These are phyloP conservation scores for Penicillium griseofulvum DNA, from an alignment of 2,329 filamentous ascomycete genomes.

Conservation along the genomic window DNA sequence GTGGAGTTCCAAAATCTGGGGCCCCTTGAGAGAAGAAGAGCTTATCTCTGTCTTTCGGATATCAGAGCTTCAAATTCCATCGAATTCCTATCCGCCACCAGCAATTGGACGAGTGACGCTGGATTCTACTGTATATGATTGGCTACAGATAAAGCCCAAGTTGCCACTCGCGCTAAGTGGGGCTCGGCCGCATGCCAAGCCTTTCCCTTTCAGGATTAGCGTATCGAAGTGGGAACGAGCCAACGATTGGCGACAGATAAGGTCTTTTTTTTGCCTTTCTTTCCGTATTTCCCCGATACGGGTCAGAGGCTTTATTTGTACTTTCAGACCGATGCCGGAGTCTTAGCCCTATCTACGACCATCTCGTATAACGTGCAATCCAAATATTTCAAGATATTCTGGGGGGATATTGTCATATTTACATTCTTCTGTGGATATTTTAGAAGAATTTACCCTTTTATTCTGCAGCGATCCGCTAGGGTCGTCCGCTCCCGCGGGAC, in stretches of 20 bases:
- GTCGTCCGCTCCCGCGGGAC: background rate
- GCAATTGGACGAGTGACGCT: constrained; percentile 16
- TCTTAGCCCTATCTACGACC: background rate
- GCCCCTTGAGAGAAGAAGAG: background rate
- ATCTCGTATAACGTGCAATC: too few species aligned
- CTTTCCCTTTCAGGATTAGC: background rate
- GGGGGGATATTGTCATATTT: too few species aligned
- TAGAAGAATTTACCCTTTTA: too few species aligned
- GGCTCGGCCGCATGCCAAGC: background rate
- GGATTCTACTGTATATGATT: background rate
- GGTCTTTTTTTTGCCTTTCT: background rate
- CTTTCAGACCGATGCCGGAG: background rate
- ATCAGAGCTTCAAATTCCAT: background rate
- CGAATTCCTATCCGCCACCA: constrained; percentile 9
- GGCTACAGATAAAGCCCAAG: constrained; percentile 12
- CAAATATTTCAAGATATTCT: too few species aligned
- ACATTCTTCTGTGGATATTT: background rate
- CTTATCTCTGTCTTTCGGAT: background rate
- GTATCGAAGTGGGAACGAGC: background rate
- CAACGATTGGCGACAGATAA: constrained; percentile 12
- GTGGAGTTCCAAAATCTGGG: background rate
- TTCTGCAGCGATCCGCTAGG: background rate
- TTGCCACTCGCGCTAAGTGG: constrained; percentile 6
- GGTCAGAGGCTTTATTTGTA: background rate
- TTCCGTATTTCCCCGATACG: constrained; percentile 6